Evolutionary conservation across 169 alveolate genomes (phyloP).

Genomic region (Plasmodium chabaudi): DNA sequence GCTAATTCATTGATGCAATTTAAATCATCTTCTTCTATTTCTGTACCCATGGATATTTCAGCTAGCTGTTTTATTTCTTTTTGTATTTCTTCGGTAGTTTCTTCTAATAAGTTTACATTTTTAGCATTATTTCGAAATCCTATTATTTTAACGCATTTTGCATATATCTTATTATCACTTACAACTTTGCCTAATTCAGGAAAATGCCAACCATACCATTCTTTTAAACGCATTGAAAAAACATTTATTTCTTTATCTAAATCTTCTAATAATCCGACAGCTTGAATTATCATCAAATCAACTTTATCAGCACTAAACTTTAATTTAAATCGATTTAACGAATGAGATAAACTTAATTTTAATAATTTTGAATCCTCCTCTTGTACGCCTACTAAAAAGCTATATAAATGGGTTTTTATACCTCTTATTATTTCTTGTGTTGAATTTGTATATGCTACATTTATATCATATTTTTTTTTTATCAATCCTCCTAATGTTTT

Average conservation of each 20-base stretch:
- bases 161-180: slow-evolving; percentile 94
- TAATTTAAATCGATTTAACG: slow-evolving; percentile 95
- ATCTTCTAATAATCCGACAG: slow-evolving; percentile 97
- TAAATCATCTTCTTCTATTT: slow-evolving; percentile 97
- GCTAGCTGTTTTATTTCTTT: slow-evolving; percentile 97
- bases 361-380: slow-evolving; percentile 85
- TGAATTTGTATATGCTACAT: slow-evolving; percentile 87
- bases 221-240: slow-evolving; percentile 98
- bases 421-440: slow-evolving; percentile 92
- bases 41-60: slow-evolving; percentile 99
- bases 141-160: slow-evolving; percentile 91
- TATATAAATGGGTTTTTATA: slow-evolving; percentile 87
- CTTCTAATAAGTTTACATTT: slow-evolving; percentile 85
- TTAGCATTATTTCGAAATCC: slow-evolving; percentile 92
- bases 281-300: slow-evolving; percentile 99
- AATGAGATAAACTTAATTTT: slow-evolving; percentile 91
- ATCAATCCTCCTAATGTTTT: slow-evolving; percentile 91
- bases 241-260: slow-evolving; percentile 98
- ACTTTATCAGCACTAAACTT: slow-evolving; percentile 99
- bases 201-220: slow-evolving; percentile 99
- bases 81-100: slow-evolving; percentile 95
- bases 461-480: slow-evolving; percentile 89
- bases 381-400: slow-evolving; percentile 88
- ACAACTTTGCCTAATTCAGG: slow-evolving; percentile 98
- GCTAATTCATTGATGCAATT: slow-evolving; percentile 94